These are phyloP conservation scores for Francoa sonchifolia DNA, from an alignment of 441 rosid species.

Conservation along the genomic window DNA sequence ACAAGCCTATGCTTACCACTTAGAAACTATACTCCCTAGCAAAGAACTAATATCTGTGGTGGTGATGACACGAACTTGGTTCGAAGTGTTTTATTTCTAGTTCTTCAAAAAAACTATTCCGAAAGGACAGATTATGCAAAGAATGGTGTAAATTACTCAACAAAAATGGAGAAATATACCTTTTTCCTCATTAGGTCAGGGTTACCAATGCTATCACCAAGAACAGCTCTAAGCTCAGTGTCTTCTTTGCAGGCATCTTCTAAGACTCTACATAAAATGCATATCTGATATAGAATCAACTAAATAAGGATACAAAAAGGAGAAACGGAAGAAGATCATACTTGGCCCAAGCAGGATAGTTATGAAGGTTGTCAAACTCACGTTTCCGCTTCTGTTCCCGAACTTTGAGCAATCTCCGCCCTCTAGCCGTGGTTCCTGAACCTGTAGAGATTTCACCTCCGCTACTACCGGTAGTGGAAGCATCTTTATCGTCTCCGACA, in stretches of 20 bases:
- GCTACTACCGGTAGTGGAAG: neutral
- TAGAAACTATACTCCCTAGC: too few species aligned
- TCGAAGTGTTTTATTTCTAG: neutral
- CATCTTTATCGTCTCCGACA: neutral
- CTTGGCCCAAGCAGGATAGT: constrained; percentile 91
- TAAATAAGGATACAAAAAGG: constrained; percentile 10
- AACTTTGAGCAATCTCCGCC: constrained; percentile 59
- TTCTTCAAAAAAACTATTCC: neutral
- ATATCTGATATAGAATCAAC: neutral
- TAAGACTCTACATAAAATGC: constrained; percentile 36
- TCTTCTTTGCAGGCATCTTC: constrained; percentile 77
- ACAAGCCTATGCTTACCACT: too few species aligned
- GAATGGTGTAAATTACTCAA: too few species aligned
- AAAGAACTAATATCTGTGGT: too few species aligned
- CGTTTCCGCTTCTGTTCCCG: constrained; percentile 86
- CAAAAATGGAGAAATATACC: too few species aligned
- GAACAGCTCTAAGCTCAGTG: constrained; percentile 75
- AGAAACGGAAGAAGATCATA: constrained; percentile 5
- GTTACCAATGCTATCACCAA: constrained; percentile 84
- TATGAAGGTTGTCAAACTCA: constrained; percentile 57
- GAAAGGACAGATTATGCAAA: too few species aligned
- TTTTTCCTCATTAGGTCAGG: constrained; percentile 84
- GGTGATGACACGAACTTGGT: neutral
- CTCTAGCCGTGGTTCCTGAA: constrained; percentile 82
- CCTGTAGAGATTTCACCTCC: constrained; percentile 15